These are phyloP conservation scores for Vitis amurensis DNA, from an alignment of 164 flowering plant species.

Conservation along the genomic window DNA sequence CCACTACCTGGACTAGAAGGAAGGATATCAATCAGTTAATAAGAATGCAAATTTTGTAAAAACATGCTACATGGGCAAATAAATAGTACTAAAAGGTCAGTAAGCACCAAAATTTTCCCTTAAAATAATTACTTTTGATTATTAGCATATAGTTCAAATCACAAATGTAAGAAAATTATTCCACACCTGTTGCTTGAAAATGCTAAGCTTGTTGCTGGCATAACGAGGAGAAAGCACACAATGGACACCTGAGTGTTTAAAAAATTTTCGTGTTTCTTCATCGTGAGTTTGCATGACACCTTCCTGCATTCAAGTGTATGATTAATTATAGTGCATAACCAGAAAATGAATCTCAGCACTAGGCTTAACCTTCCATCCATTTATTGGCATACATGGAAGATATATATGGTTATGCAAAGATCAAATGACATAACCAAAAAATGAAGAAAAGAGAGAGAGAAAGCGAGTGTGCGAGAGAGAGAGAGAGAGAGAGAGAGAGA, in stretches of 20 bases:
- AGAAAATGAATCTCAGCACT: neutral
- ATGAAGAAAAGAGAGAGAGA: too few species aligned
- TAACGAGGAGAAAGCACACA: slow-evolving; percentile 71
- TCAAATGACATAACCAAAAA: neutral
- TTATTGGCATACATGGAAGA: neutral
- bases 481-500: too few species aligned
- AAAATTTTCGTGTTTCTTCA: slow-evolving; percentile 67
- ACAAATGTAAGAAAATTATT: neutral
- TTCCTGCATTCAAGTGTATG: slow-evolving; percentile 46
- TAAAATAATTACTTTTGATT: too few species aligned
- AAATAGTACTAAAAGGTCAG: too few species aligned
- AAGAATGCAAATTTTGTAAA: too few species aligned
- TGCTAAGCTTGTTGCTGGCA: slow-evolving; percentile 71
- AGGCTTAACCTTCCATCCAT: neutral
- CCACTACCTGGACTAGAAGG: too few species aligned
- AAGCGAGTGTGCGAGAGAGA: too few species aligned
- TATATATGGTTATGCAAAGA: neutral
- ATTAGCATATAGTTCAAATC: neutral
- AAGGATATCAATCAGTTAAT: too few species aligned
- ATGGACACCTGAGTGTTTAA: slow-evolving; percentile 59
- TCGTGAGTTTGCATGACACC: slow-evolving; percentile 86
- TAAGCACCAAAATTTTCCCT: too few species aligned
- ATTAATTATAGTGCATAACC: neutral
- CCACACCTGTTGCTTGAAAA: slow-evolving; percentile 67
- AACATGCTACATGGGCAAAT: too few species aligned